Percentiles rank a stretch among this genome's conserved stretches.
These are phyloP conservation scores for Hibiscus trionum DNA, from an alignment of 345 rosid genomes.

Conservation along the genomic window DNA sequence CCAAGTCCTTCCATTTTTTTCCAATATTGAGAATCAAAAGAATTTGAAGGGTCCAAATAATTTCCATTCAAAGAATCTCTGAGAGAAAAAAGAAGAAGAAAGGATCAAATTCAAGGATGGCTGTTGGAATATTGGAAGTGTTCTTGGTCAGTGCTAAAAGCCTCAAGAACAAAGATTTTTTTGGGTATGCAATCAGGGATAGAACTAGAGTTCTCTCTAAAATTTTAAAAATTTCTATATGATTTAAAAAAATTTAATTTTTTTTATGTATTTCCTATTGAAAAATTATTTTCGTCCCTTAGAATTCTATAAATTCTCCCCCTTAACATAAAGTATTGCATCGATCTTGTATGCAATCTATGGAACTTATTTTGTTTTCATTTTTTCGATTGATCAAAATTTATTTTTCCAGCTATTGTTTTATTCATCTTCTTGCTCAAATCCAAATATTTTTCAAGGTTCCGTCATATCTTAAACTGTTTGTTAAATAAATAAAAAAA, in stretches of 20 bases:
- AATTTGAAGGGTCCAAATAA: background rate
- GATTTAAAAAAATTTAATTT: too few relatives aligned
- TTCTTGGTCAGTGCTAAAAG: conserved; percentile 55
- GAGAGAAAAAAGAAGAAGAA: background rate
- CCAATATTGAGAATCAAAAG: background rate
- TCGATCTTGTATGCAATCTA: conserved; percentile 17
- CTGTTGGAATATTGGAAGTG: conserved; percentile 66
- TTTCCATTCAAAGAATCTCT: background rate
- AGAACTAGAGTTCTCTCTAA: too few relatives aligned
- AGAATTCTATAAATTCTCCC: too few relatives aligned
- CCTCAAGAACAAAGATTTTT: conserved; percentile 50
- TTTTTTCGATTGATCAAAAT: background rate
- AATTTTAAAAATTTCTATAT: too few relatives aligned
- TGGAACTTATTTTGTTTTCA: background rate
- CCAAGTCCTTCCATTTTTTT: background rate
- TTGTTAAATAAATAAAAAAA: background rate
- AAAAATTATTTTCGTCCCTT: too few relatives aligned
- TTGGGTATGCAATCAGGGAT: too few relatives aligned
- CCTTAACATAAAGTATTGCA: too few relatives aligned
- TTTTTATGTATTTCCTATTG: too few relatives aligned
- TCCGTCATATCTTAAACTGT: too few relatives aligned
- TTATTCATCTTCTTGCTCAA: background rate
- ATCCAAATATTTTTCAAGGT: too few relatives aligned
- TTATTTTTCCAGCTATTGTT: background rate
- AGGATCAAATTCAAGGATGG: conserved; percentile 31